These are phyloP conservation scores for Eugenia klotzschiana DNA, from an alignment of 441 rosid species.

Conservation along the genomic window DNA sequence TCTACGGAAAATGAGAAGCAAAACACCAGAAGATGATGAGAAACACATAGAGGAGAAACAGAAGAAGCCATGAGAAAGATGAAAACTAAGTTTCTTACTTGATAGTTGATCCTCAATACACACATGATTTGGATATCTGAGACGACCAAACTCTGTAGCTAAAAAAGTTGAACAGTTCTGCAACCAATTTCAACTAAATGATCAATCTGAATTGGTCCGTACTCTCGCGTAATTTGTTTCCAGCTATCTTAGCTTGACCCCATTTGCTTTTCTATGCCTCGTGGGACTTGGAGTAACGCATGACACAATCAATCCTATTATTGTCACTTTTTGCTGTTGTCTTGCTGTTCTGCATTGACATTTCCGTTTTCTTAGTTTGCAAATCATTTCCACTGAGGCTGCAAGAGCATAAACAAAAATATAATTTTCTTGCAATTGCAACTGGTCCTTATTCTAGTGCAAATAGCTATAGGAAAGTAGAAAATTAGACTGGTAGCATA, in stretches of 20 bases:
- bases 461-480: not conserved
- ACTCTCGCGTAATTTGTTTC: not conserved
- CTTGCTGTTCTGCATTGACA: not conserved
- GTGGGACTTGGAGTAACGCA: not conserved
- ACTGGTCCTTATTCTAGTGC: not conserved
- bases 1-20: not conserved
- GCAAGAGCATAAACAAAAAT: not conserved
- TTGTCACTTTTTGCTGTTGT: not conserved
- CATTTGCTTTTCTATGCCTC: not conserved
- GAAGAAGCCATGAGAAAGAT: not conserved
- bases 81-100: constrained; percentile 41
- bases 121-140: constrained; percentile 42
- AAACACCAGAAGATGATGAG: not conserved
- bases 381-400: not conserved
- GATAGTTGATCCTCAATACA: constrained; percentile 13
- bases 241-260: not conserved
- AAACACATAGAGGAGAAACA: not conserved
- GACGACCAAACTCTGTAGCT: constrained; percentile 32
- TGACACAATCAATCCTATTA: not conserved
- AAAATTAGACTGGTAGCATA: not conserved
- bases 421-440: not conserved
- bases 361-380: not conserved
- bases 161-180: not conserved
- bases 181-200: not conserved
- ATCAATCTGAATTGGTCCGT: not conserved